Base-by-base conservation (phyloP, 805 yeast genomes). In the Pichia manshurica region DNA sequence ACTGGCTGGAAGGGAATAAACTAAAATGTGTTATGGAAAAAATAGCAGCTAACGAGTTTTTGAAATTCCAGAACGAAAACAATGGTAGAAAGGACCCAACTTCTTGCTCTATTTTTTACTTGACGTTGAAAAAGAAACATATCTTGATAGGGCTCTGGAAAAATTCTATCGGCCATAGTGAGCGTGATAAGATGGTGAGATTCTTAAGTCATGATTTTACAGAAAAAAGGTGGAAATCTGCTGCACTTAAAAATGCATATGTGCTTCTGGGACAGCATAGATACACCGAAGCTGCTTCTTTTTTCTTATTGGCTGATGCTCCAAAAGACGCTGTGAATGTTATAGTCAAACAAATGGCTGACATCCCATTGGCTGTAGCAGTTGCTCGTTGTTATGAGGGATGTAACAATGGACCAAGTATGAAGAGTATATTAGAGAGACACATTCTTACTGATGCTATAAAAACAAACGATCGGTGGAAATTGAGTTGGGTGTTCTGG, bases 161-260 rank as follows among this genome's bases (percentile, higher is more conserved):
- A 60, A 83, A 87, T 2, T 71, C 84, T 2, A 66, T 73, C 16
- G 83, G 85, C 2, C 87, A 89, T 61, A 77, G 83, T 1, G 99
- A 91, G 59, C 88, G 83, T 55, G 79, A 75, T 33, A 91, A 90
- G 60, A 86, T 91, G 81, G 54, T 87, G 44, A 83, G 74, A 57
- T 86, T 91, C 57, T 69, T 91, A 56, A 70, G 72, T 19, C 84
- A 90, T 60, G 93, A 93, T 59, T 91, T 90, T 62, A 66, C 69
- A 4, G 78, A 81, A 46, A 73, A 74, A 15, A 71, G 96, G 44
- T 90, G 97, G 96, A 78, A 72, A 55, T 73, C 86, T 0, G 96
- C 97, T 1, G 97, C 98, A 0, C 65, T 81, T 57, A 93, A 93
- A 59, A 91, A 91, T 66, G 98, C 98, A 0, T 91, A 79, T 70